Conservation (phyloP, 2,329 filamentous ascomycete genomes). For the Thielaviopsis populi region DNA sequence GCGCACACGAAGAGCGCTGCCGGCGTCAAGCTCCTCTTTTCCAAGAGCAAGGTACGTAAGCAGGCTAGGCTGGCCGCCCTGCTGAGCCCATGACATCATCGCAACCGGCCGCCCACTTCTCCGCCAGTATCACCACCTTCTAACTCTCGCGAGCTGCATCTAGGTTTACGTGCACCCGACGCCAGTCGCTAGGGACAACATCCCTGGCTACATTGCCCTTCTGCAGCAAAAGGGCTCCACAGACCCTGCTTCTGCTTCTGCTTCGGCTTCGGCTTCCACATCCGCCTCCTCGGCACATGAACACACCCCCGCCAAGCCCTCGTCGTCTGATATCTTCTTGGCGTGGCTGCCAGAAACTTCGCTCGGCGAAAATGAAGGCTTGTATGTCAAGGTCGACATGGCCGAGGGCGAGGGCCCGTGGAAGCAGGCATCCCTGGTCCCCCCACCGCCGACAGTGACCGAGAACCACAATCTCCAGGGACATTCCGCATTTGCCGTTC, state of each 20-base stretch:
- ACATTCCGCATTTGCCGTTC: conserved; percentile 81
- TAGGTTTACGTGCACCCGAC: conserved; percentile 94
- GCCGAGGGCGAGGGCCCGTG: conserved; percentile 67
- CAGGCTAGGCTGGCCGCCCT: neutral
- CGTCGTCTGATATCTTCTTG: conserved; percentile 62
- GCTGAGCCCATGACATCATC: neutral
- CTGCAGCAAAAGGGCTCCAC: conserved; percentile 65
- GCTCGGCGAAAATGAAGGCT: conserved; percentile 69
- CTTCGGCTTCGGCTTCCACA: conserved; percentile 15
- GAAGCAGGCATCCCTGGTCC: conserved; percentile 77
- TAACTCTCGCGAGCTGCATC: neutral
- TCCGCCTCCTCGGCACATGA: neutral
- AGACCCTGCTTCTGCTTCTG: conserved; percentile 25
- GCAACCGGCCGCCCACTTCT: neutral
- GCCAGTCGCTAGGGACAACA: conserved; percentile 87
- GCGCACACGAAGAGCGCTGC: conserved; percentile 60
- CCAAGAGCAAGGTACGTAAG: conserved; percentile 74
- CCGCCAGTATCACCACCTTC: neutral
- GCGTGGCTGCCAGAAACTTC: conserved; percentile 88
- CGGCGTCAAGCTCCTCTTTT: conserved; percentile 85
- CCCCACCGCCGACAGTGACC: conserved; percentile 75
- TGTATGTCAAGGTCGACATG: conserved; percentile 92
- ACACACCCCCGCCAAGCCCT: conserved; percentile 26
- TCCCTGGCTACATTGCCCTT: conserved; percentile 81
- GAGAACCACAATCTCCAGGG: conserved; percentile 48